Conservation (phyloP, 208 protist genomes). For the Naegleria gruberi region DNA sequence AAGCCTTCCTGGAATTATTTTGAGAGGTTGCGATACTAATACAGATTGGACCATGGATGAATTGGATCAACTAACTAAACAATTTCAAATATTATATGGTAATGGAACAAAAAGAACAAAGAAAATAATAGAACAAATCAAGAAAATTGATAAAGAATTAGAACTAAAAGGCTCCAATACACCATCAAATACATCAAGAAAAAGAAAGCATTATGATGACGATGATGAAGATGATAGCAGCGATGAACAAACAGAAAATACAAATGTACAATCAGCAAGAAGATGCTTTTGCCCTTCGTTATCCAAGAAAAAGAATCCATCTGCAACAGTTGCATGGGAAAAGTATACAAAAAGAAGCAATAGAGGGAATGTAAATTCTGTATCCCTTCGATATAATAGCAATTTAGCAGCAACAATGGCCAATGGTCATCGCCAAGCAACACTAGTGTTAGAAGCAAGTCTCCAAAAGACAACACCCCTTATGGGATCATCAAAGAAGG, state of each 20-base stretch:
- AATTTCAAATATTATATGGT: not conserved
- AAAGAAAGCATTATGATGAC: not conserved
- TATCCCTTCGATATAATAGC: not conserved
- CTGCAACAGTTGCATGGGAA: not conserved
- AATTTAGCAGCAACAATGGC: not conserved
- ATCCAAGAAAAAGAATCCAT: not conserved
- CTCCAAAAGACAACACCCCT: not conserved
- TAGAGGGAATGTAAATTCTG: not conserved
- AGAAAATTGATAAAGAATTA: slow-evolving; percentile 1
- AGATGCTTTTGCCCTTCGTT: not conserved
- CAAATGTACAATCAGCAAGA: not conserved
- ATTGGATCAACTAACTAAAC: slow-evolving; percentile 4
- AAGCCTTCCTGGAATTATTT: not conserved
- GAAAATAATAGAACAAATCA: slow-evolving; percentile 6
- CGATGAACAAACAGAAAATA: not conserved
- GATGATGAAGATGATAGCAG: not conserved
- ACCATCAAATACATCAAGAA: not conserved
- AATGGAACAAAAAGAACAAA: not conserved
- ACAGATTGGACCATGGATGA: not conserved
- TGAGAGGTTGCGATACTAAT: not conserved
- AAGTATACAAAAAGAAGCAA: not conserved
- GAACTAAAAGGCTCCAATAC: not conserved
- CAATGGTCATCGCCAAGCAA: not conserved
- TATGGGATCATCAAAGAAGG: not conserved
- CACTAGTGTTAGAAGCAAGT: no score